These are phyloP conservation scores for Clitopilus hobsonii DNA, from an alignment of 768 basidiomycete species.

Conservation along the genomic window DNA sequence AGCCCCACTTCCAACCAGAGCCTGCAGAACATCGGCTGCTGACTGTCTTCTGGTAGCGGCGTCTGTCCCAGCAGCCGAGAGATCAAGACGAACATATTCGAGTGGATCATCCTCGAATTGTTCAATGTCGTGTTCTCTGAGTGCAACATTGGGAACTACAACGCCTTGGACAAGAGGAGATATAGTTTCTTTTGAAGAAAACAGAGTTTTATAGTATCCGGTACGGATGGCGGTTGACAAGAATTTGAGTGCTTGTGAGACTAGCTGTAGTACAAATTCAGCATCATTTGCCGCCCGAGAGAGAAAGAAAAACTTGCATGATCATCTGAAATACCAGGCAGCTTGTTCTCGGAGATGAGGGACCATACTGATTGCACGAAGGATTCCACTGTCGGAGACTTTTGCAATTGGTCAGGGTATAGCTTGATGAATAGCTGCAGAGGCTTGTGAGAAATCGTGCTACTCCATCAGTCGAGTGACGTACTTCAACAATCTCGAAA, in stretches of 20 bases:
- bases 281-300: not conserved
- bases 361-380: constrained; percentile 91
- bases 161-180: constrained; percentile 83
- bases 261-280: constrained; percentile 46
- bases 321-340: constrained; percentile 72
- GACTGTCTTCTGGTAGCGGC: constrained; percentile 86
- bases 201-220: constrained; percentile 75
- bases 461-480: not conserved
- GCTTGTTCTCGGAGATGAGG: constrained; percentile 68
- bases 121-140: constrained; percentile 88
- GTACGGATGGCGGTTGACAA: constrained; percentile 90
- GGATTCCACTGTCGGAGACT: constrained; percentile 56
- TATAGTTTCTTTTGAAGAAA: constrained; percentile 79
- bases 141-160: constrained; percentile 86
- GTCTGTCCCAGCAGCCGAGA: constrained; percentile 70
- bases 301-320: constrained; percentile 37
- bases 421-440: constrained; percentile 73
- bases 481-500: constrained; percentile 85
- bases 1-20: constrained; percentile 75
- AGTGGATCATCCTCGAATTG: constrained; percentile 97
- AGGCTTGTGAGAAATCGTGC: not conserved
- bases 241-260: constrained; percentile 87
- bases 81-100: constrained; percentile 87
- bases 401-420: constrained; percentile 72
- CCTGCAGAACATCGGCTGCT: constrained; percentile 92